phyloP scores from a whole-genome alignment of 208 protist genomes.

The Crithidia fasciculata region DNA sequence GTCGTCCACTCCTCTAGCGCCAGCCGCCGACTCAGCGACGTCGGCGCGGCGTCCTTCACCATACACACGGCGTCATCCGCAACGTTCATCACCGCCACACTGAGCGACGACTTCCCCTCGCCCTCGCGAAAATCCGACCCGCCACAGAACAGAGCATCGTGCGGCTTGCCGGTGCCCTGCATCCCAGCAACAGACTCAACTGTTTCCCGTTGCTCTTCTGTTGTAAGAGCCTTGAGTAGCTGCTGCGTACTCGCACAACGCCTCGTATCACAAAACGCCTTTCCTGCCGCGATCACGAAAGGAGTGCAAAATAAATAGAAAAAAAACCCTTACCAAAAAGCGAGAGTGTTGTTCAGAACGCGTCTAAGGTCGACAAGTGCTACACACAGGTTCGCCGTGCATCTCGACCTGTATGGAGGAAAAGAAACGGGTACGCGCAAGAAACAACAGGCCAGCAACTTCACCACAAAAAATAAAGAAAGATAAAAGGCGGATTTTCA shows the following conservation, averaged over 20 bases:
- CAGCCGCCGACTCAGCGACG: conserved; percentile 1
- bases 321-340: no score
- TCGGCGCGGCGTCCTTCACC: background rate
- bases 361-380: no score
- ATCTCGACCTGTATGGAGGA: no score
- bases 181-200: background rate
- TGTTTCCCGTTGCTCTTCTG: no score
- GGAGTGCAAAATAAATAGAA: no score
- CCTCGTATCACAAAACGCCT: no score
- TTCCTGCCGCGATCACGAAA: no score
- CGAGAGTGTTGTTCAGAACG: no score
- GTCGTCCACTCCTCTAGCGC: background rate
- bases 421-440: no score
- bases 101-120: background rate
- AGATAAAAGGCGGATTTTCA: background rate
- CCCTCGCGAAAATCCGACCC: background rate
- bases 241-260: no score
- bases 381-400: no score
- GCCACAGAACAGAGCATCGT: background rate
- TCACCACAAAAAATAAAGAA: conserved; percentile 7
- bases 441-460: no score
- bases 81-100: background rate
- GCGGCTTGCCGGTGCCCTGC: background rate
- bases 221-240: background rate
- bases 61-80: background rate